Percentiles rank a stretch among this genome's conserved stretches.
phyloP scores from a whole-genome alignment of 169 alveolate genomes.

The Cardiosporidium cionae region DNA sequence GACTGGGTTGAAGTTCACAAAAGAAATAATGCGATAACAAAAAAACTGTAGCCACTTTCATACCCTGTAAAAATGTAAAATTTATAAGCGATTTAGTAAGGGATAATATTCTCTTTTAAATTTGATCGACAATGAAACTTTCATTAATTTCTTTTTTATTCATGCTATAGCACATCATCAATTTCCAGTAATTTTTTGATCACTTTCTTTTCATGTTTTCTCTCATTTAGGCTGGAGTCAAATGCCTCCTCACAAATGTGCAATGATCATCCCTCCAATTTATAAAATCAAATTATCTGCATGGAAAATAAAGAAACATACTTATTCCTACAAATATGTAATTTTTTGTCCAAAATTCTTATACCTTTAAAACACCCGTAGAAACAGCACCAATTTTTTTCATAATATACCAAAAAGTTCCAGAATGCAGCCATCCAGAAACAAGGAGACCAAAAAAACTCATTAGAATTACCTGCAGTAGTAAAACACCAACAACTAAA shows the following conservation, averaged over 20 bases:
- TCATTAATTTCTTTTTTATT: background rate
- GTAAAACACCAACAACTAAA: no score
- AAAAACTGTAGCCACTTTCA: constrained; percentile 42
- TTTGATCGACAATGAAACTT: background rate
- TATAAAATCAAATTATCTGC: no score
- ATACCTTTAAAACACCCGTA: constrained; percentile 43
- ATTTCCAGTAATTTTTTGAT: background rate
- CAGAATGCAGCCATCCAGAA: constrained; percentile 38
- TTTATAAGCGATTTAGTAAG: no score
- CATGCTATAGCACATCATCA: no score
- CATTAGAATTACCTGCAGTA: constrained; percentile 10
- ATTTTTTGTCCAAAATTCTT: background rate
- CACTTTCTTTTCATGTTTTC: background rate
- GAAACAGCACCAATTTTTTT: constrained; percentile 41
- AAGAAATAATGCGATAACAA: constrained; percentile 40
- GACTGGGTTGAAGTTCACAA: constrained; percentile 49
- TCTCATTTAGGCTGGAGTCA: background rate
- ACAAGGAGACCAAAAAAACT: constrained; percentile 34
- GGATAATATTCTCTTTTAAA: no score
- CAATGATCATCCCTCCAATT: no score
- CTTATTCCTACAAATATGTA: background rate
- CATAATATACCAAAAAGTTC: constrained; percentile 49
- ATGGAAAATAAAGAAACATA: background rate
- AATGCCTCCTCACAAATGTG: background rate
- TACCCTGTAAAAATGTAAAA: constrained; percentile 36